Conservation (phyloP, 1,284 basidiomycete genomes). For the Chiua sp. region DNA sequence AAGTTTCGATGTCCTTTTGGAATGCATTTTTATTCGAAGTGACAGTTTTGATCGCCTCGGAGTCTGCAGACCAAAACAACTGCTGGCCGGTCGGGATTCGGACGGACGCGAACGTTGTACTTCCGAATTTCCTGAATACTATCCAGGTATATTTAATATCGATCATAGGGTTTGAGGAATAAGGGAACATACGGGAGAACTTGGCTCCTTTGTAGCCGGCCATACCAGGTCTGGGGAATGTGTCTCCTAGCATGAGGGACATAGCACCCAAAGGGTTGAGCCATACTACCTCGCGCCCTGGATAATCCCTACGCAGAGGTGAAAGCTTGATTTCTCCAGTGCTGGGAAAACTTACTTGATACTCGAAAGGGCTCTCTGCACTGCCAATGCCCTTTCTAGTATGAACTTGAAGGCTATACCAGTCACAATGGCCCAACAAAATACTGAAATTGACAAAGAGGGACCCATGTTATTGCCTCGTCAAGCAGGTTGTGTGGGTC, state of each 20-base stretch:
- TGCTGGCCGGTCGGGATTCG: constrained; percentile 31
- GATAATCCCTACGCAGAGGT: constrained; percentile 20
- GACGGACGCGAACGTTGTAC: constrained; percentile 44
- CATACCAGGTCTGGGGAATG: constrained; percentile 40
- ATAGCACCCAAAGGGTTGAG: constrained; percentile 38
- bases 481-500: not conserved
- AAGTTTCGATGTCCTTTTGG: constrained; percentile 38
- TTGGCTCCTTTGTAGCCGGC: constrained; percentile 38
- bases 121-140: constrained; percentile 44
- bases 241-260: constrained; percentile 29
- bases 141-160: not conserved
- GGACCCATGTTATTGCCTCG: constrained; percentile 12
- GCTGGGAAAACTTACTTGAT: constrained; percentile 20
- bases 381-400: constrained; percentile 13
- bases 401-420: constrained; percentile 12
- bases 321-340: not conserved
- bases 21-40: constrained; percentile 39
- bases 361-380: constrained; percentile 23
- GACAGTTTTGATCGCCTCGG: constrained; percentile 44
- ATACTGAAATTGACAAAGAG: constrained; percentile 2
- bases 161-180: not conserved
- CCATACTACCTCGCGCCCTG: constrained; percentile 32
- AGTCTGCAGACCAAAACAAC: constrained; percentile 47
- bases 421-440: constrained; percentile 11
- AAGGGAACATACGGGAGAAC: constrained; percentile 38